phyloP scores from a whole-genome alignment of 768 basidiomycete species.

The Suillus variegatus region DNA sequence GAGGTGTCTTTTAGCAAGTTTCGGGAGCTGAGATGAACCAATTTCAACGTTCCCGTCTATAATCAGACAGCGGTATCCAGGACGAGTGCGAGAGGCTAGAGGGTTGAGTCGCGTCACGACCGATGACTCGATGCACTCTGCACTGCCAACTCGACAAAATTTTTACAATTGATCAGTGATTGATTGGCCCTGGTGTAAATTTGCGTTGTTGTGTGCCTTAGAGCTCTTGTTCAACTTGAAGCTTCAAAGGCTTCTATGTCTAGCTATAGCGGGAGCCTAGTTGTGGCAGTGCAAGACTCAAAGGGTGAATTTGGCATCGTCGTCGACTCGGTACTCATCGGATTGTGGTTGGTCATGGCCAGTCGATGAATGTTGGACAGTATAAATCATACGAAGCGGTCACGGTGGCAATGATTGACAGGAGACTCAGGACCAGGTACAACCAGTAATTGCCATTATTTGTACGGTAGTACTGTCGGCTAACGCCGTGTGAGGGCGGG shows the following conservation, averaged over 20 bases:
- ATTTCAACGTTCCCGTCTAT: background rate
- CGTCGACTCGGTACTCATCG: too few species aligned
- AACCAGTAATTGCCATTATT: too few species aligned
- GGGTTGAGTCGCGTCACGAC: background rate
- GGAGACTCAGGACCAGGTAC: background rate
- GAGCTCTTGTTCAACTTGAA: background rate
- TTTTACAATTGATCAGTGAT: background rate
- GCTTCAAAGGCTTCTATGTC: background rate
- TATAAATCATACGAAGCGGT: too few species aligned
- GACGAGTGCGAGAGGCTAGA: background rate
- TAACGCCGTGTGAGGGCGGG: background rate
- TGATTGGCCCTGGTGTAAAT: background rate
- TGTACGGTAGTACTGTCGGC: background rate
- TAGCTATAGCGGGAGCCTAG: background rate
- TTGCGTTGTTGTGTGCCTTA: background rate
- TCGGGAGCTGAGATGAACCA: background rate
- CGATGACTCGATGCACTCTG: background rate
- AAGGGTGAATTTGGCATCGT: too few species aligned
- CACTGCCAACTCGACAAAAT: background rate
- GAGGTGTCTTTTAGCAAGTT: background rate
- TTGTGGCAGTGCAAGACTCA: too few species aligned
- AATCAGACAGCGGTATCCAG: background rate
- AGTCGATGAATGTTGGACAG: too few species aligned
- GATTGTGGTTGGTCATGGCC: too few species aligned
- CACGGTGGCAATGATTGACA: too few species aligned